A percentile compares a stretch with the other conserved stretches of the same genome.
Conservation (phyloP, 345 rosid species). For the Dimocarpus longan region DNA sequence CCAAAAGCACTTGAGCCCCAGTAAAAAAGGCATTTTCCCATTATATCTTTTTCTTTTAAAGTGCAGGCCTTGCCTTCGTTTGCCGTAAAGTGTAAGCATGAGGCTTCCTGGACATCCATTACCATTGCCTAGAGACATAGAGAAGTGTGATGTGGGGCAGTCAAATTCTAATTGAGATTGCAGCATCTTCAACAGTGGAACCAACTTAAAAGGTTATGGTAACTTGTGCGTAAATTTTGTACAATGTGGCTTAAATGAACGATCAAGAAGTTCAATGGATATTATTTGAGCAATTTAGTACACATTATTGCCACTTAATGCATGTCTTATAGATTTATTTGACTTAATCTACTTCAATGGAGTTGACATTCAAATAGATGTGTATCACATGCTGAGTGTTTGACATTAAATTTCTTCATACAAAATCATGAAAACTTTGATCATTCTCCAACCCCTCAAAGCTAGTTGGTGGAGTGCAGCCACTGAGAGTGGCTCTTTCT, state of each 20-base stretch:
- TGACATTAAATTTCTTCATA: neutral
- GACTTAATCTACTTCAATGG: too few relatives aligned
- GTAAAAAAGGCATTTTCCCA: neutral
- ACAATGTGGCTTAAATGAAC: neutral
- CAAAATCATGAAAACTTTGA: neutral
- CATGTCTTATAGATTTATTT: too few relatives aligned
- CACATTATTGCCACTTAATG: too few relatives aligned
- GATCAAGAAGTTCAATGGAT: too few relatives aligned
- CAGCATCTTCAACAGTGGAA: neutral
- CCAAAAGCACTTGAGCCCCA: neutral
- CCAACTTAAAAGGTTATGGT: neutral
- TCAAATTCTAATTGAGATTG: neutral
- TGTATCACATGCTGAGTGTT: neutral
- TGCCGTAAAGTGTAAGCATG: conserved; percentile 8
- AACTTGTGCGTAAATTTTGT: neutral
- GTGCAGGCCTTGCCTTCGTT: conserved; percentile 2
- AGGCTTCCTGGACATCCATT: neutral
- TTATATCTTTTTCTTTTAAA: neutral
- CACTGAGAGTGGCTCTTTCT: neutral
- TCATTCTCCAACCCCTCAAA: too few relatives aligned
- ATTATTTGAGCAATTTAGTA: too few relatives aligned
- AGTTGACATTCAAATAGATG: too few relatives aligned
- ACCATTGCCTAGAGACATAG: neutral
- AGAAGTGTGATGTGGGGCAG: neutral
- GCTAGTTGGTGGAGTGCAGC: neutral